Evolutionary conservation across 2,329 filamentous ascomycete genomes (phyloP).

Genomic region (Fusarium sp.): DNA sequence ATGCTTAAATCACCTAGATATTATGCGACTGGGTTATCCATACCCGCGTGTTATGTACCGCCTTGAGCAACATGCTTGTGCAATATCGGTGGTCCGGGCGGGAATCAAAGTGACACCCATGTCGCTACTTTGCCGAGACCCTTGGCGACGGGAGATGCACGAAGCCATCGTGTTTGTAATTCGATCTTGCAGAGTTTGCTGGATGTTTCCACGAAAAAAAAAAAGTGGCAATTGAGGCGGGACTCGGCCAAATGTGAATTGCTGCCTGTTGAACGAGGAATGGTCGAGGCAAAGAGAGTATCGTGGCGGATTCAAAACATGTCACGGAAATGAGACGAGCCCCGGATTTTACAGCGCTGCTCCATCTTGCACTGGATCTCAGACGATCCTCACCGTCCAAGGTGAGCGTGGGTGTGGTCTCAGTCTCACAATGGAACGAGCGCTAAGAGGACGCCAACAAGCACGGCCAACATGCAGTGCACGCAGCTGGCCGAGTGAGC

Average conservation of each 20-base stretch:
- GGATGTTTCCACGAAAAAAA: constrained; percentile 7
- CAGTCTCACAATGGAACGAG: constrained; percentile 9
- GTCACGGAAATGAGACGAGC: background rate
- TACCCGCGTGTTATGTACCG: background rate
- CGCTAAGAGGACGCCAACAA: background rate
- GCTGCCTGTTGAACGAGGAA: background rate
- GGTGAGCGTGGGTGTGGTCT: background rate
- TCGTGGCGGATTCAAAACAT: background rate
- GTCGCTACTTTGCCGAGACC: constrained; percentile 11
- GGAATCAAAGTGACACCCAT: background rate
- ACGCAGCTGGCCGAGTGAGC: background rate
- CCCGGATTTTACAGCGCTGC: constrained; percentile 6
- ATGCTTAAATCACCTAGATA: background rate
- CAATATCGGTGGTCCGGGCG: background rate
- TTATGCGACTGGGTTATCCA: background rate
- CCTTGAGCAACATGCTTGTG: background rate
- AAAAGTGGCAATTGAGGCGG: constrained; percentile 16
- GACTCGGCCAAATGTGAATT: background rate
- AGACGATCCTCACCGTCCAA: background rate
- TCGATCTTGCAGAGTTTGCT: background rate
- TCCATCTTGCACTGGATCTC: constrained; percentile 7
- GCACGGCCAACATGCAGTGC: background rate
- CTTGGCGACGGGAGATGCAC: constrained; percentile 1
- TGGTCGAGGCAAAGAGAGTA: background rate
- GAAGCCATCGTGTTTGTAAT: constrained; percentile 22